phyloP scores from a whole-genome alignment of 192 early-diverging fungal species.

The Backusella psychrophila region DNA sequence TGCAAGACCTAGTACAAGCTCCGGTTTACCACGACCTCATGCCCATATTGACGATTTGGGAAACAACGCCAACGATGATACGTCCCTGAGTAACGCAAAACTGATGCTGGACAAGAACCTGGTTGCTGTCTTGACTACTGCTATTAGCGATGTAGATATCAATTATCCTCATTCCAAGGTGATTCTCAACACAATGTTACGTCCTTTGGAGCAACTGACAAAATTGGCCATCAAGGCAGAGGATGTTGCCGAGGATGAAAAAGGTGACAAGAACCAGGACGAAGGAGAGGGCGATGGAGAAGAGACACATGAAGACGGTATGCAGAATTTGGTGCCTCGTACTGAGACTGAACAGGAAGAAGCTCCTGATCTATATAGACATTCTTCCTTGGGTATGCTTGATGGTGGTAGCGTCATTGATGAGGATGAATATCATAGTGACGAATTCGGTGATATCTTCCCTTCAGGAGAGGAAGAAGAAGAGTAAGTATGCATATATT shows the following conservation, averaged over 20 bases:
- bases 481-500: slow-evolving; percentile 10
- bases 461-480: slow-evolving; percentile 20
- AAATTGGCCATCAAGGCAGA: slow-evolving; percentile 87
- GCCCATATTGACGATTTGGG: not conserved
- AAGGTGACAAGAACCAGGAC: slow-evolving; percentile 51
- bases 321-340: not conserved
- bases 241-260: slow-evolving; percentile 43
- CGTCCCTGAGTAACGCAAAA: slow-evolving; percentile 58
- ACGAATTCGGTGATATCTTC: slow-evolving; percentile 58
- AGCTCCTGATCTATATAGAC: slow-evolving; percentile 78
- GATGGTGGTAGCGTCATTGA: slow-evolving; percentile 71
- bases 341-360: slow-evolving; percentile 47
- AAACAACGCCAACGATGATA: slow-evolving; percentile 51
- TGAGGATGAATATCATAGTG: slow-evolving; percentile 51
- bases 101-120: slow-evolving; percentile 91
- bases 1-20: slow-evolving; percentile 36
- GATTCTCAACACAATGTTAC: slow-evolving; percentile 75
- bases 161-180: slow-evolving; percentile 82
- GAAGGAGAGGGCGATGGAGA: slow-evolving; percentile 58
- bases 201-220: slow-evolving; percentile 87
- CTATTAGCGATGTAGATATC: slow-evolving; percentile 83
- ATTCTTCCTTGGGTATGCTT: slow-evolving; percentile 80
- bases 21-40: not conserved
- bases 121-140: slow-evolving; percentile 73
- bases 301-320: slow-evolving; percentile 41